Percentiles rank a stretch among this genome's conserved stretches.
These are phyloP conservation scores for Amphibolis antarctica DNA, from an alignment of 106 monocot genomes.

Conservation along the genomic window DNA sequence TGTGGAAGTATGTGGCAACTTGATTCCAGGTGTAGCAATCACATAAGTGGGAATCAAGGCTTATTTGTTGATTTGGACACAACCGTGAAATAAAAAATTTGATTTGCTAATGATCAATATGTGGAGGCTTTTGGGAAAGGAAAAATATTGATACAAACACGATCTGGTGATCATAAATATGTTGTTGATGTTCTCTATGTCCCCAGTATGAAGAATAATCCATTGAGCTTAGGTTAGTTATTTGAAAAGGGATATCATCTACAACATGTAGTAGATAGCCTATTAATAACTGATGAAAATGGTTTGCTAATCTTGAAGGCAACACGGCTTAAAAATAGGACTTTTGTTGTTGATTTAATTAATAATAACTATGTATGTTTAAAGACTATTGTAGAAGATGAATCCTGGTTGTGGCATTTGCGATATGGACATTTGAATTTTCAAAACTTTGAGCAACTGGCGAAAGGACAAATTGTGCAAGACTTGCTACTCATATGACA, in stretches of 20 bases:
- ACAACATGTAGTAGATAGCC: not conserved
- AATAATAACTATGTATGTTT: not conserved
- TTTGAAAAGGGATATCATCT: not conserved
- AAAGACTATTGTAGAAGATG: not conserved
- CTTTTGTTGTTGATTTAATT: not conserved
- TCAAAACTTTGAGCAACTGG: not conserved
- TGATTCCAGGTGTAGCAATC: slow-evolving; percentile 10
- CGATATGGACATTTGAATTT: slow-evolving; percentile 6
- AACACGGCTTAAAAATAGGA: not conserved
- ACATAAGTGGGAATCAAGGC: not conserved
- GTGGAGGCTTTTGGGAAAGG: slow-evolving; percentile 3
- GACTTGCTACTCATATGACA: not conserved
- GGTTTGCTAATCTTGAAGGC: not conserved
- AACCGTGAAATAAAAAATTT: not conserved
- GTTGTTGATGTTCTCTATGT: not conserved
- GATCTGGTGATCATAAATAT: not conserved
- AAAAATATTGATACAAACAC: not conserved
- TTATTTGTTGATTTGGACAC: not conserved
- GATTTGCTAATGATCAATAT: slow-evolving; percentile 7
- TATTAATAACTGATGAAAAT: not conserved
- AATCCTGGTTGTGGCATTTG: slow-evolving; percentile 3
- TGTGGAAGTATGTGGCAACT: not conserved
- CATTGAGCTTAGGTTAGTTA: slow-evolving; percentile 15
- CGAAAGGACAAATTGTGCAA: not conserved
- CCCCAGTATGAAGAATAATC: slow-evolving; percentile 1